Evolutionary conservation across 345 rosid species (phyloP).

Genomic region (Durio zibethinus): DNA sequence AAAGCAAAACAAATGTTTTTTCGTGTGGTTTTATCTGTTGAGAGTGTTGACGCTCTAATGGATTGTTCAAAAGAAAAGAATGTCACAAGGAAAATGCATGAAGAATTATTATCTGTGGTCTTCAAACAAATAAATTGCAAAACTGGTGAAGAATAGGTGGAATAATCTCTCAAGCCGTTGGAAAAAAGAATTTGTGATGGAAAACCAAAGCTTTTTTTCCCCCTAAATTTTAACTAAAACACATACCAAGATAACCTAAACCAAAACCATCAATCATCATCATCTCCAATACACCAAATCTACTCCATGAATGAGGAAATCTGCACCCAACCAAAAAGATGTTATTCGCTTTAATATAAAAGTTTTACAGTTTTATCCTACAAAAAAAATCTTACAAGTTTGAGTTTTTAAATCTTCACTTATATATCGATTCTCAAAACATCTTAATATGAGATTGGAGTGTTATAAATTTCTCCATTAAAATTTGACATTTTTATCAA

Average conservation of each 20-base stretch:
- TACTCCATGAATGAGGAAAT: neutral
- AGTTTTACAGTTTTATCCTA: too few species aligned
- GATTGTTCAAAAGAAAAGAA: neutral
- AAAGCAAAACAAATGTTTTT: neutral
- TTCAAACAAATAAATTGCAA: neutral
- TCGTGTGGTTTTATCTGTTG: neutral
- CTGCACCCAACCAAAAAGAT: too few species aligned
- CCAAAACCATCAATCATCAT: neutral
- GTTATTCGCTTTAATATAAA: too few species aligned
- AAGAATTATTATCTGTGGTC: slow-evolving; percentile 5
- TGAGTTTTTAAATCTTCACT: too few species aligned
- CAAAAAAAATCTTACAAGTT: too few species aligned
- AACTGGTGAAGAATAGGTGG: neutral
- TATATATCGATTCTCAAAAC: too few species aligned
- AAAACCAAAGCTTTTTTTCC: neutral
- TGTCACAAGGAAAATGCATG: slow-evolving; percentile 11
- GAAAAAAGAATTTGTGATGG: neutral
- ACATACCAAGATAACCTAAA: neutral
- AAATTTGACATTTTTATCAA: too few species aligned
- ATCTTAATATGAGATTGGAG: too few species aligned
- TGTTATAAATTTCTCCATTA: too few species aligned
- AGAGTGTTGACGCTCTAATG: neutral
- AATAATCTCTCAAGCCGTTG: neutral
- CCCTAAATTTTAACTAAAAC: neutral
- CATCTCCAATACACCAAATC: neutral